phyloP scores from a whole-genome alignment of 2,329 filamentous ascomycete species.

The Hawksworthiomyces lignivorus region DNA sequence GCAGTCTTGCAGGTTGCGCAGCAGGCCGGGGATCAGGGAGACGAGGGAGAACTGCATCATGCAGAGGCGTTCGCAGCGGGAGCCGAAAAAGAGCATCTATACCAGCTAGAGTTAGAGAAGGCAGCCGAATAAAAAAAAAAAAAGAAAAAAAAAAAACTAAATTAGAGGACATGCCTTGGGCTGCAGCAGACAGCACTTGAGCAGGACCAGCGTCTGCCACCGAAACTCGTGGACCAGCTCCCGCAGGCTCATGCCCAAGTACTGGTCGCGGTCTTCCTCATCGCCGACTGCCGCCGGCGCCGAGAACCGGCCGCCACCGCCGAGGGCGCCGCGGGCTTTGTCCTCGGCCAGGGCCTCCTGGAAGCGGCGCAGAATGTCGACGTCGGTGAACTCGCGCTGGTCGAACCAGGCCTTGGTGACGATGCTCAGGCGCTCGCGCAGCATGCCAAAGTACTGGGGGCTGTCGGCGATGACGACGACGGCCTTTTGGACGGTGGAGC shows the following conservation, averaged over 20 bases:
- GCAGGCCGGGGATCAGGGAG: slow-evolving; percentile 86
- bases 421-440: slow-evolving; percentile 81
- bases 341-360: slow-evolving; percentile 77
- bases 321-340: slow-evolving; percentile 45
- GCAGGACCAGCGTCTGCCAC: slow-evolving; percentile 85
- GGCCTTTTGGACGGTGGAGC: slow-evolving; percentile 95
- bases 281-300: slow-evolving; percentile 34
- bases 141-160: neutral
- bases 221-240: slow-evolving; percentile 93
- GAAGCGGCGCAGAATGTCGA: slow-evolving; percentile 83
- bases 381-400: slow-evolving; percentile 84
- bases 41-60: slow-evolving; percentile 98
- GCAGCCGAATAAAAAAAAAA: too few relatives aligned
- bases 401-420: slow-evolving; percentile 96
- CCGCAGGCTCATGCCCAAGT: slow-evolving; percentile 78
- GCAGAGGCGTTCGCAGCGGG: slow-evolving; percentile 90
- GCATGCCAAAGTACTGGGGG: slow-evolving; percentile 80
- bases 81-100: slow-evolving; percentile 99
- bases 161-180: slow-evolving; percentile 62
- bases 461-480: slow-evolving; percentile 92
- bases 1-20: slow-evolving; percentile 87
- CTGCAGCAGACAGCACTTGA: slow-evolving; percentile 90
- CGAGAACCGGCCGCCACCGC: neutral
- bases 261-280: slow-evolving; percentile 73
- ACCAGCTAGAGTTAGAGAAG: neutral